These are phyloP conservation scores for Penicillium verhagenii DNA, from an alignment of 495 filamentous ascomycete species.

Conservation along the genomic window DNA sequence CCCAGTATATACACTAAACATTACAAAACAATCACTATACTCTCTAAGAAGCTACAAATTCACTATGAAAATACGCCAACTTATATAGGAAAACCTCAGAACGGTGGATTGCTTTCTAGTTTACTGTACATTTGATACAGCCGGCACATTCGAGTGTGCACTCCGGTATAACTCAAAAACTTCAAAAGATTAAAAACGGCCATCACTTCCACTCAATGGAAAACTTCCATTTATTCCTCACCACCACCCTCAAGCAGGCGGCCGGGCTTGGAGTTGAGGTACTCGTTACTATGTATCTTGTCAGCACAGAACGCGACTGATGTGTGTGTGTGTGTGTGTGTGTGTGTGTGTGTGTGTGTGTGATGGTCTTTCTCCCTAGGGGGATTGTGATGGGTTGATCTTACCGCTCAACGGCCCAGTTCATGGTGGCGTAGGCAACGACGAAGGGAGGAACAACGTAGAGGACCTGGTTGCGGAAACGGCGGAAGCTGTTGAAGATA, in stretches of 20 bases:
- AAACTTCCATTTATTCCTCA: conserved; percentile 38
- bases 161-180: conserved; percentile 13
- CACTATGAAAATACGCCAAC: neutral
- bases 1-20: neutral
- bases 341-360: no score
- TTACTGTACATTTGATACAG: conserved; percentile 48
- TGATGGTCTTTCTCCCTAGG: neutral
- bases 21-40: neutral
- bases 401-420: conserved; percentile 86
- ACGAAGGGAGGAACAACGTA: conserved; percentile 80
- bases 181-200: neutral
- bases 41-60: neutral
- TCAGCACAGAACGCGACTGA: neutral
- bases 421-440: conserved; percentile 71
- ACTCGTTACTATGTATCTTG: conserved; percentile 67
- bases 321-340: no score
- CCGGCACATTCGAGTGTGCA: conserved; percentile 15
- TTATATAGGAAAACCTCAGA: conserved; percentile 32
- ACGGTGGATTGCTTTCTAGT: conserved; percentile 48
- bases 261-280: conserved; percentile 87
- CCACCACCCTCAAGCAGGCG: conserved; percentile 49
- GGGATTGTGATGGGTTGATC: neutral
- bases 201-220: conserved; percentile 12
- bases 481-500: conserved; percentile 62
- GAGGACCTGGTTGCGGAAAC: conserved; percentile 66